phyloP scores from a whole-genome alignment of 345 rosid species.

The Hypericum androsaemum region DNA sequence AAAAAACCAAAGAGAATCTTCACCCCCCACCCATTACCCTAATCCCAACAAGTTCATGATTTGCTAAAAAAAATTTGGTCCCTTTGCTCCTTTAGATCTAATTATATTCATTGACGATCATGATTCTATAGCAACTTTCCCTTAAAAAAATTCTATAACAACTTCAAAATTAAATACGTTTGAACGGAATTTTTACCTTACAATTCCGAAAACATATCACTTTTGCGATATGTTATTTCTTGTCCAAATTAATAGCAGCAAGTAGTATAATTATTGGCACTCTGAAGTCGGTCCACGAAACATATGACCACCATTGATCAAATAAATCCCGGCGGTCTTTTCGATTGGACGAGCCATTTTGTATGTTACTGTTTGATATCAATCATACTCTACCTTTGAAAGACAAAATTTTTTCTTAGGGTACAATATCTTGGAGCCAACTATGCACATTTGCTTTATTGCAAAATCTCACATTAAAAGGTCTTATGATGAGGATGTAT shows the following conservation, averaged over 20 bases:
- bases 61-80: slow-evolving; percentile 9
- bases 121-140: no score
- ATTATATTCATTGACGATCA: not conserved
- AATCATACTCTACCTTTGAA: slow-evolving; percentile 10
- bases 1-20: slow-evolving; percentile 22
- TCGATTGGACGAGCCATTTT: slow-evolving; percentile 6
- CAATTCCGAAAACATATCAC: no score
- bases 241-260: no score
- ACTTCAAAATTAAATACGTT: no score
- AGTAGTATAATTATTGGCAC: no score
- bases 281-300: no score
- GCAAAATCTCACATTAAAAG: slow-evolving; percentile 18
- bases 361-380: slow-evolving; percentile 7
- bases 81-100: slow-evolving; percentile 11
- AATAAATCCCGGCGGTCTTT: slow-evolving; percentile 18
- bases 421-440: slow-evolving; percentile 10
- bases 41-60: not conserved
- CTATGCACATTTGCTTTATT: slow-evolving; percentile 8
- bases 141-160: no score
- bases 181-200: no score
- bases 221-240: no score
- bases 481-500: slow-evolving; percentile 15
- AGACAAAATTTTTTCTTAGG: not conserved
- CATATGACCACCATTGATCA: slow-evolving; percentile 9
- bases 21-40: not conserved